Base-by-base conservation (phyloP, 176 grass and related monocot genomes). In the Leersia perrieri region DNA sequence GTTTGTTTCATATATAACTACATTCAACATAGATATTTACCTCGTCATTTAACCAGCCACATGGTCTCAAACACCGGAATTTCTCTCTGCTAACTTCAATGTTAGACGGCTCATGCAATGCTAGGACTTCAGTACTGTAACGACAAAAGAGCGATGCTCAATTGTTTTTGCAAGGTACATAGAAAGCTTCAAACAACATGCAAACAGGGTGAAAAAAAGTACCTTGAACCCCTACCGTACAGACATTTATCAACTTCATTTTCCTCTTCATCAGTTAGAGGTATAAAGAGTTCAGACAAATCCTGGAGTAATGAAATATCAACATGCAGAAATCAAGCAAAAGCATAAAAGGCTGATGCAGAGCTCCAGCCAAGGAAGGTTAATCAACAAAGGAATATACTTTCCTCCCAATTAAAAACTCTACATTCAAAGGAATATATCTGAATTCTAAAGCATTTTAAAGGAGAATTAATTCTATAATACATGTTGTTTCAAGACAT, bases 41-140 rank as follows among this genome's bases (percentile, higher is more conserved):
- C 91, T 97, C 94, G 57, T 97, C 94, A 88, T 94, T 97, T 75
- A 97, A 85, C 94, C 94, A 97, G 66, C 69, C 79, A 85, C 79
- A n/a, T 5, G 53, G 85, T 36, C 86, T 85, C 87, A 97, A 91
- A 78, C 94, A 97, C 70, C 81, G 40, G 28, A 97, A 72, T 60
- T 89, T 89, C 72, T 90, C 88, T 85, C 75, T 88, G 78, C 68
- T 97, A 69, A 97, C 39, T 77, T 97, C 89, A 87, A 97, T 93
- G 81, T 94, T 97, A 31, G 94, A 97, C 15, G 36, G 31, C 69
- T 89, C 70, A 86, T 97, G 94, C 63, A 45, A 72, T 49, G 85
- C 87, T 63, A 91, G 78, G 62, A 97, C 65, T 76, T 79, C 60
- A 81, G 60, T 85, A 80, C 91, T 94, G 82, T 28, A 72, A 76